phyloP scores from a whole-genome alignment of 1,284 basidiomycete genomes.

The Papiliotrema fonsecae region DNA sequence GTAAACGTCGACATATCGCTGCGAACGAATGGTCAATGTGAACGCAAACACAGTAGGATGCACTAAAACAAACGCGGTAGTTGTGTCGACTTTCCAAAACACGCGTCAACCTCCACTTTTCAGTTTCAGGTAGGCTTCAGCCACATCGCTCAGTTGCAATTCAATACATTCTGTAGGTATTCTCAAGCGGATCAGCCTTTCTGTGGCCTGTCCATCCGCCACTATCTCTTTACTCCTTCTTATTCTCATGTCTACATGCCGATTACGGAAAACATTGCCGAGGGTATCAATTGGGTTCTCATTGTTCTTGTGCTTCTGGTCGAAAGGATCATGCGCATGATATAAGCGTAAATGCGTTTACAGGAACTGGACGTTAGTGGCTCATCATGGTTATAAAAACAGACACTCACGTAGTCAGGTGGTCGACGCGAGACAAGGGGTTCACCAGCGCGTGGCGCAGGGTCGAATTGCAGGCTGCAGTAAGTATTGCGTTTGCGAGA shows the following conservation, averaged over 20 bases:
- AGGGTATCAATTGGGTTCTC: too few relatives aligned
- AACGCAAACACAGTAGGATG: neutral
- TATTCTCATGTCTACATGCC: too few relatives aligned
- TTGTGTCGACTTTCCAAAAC: neutral
- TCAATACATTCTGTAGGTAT: too few relatives aligned
- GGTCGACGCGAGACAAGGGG: constrained; percentile 96
- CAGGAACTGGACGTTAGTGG: constrained; percentile 7
- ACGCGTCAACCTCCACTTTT: neutral
- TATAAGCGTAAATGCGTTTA: neutral
- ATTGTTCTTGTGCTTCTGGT: too few relatives aligned
- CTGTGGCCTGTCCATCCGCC: too few relatives aligned
- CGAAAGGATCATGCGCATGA: too few relatives aligned
- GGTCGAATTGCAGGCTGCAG: constrained; percentile 98
- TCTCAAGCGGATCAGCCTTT: too few relatives aligned
- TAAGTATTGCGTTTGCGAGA: too few relatives aligned
- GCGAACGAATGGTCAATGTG: neutral
- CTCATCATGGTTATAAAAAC: neutral
- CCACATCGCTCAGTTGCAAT: too few relatives aligned
- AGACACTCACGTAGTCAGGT: constrained; percentile 78
- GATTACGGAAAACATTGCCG: too few relatives aligned
- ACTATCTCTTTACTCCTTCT: too few relatives aligned
- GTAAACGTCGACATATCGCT: constrained; percentile 16
- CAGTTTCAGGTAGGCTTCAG: neutral
- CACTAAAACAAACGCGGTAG: neutral
- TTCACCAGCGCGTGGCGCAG: constrained; percentile 95